phyloP scores from a whole-genome alignment of 495 filamentous ascomycete genomes.

The Haplographium delicatum region DNA sequence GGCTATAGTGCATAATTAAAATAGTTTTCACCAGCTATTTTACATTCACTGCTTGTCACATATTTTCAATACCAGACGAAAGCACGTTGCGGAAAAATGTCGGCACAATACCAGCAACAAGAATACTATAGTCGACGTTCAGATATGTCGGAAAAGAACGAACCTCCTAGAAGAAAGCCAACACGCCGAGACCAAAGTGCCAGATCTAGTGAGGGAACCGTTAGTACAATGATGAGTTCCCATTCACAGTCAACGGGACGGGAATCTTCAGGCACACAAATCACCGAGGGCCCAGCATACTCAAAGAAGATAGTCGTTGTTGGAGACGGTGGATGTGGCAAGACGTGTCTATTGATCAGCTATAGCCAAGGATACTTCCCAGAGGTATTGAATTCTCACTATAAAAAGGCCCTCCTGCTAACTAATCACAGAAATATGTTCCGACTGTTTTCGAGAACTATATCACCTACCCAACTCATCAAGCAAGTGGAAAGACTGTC shows the following conservation, averaged over 20 bases:
- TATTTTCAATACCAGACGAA: background rate
- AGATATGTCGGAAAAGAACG: conserved; percentile 39
- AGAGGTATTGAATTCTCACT: conserved; percentile 58
- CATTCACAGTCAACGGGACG: conserved; percentile 60
- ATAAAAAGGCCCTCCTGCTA: conserved; percentile 17
- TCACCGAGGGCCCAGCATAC: conserved; percentile 83
- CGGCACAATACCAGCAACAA: conserved; percentile 44
- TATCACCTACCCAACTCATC: conserved; percentile 91
- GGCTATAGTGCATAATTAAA: conserved; percentile 3
- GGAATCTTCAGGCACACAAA: conserved; percentile 73
- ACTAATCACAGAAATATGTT: conserved; percentile 81
- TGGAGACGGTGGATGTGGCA: conserved; percentile 95
- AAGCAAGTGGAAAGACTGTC: conserved; percentile 81
- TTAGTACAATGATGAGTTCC: conserved; percentile 71
- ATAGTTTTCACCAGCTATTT: background rate
- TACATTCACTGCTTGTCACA: background rate
- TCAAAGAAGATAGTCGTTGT: conserved; percentile 99
- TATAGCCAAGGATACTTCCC: conserved; percentile 98
- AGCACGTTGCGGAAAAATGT: conserved; percentile 32
- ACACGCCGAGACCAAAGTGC: conserved; percentile 44
- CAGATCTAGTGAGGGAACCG: conserved; percentile 56
- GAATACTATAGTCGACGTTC: conserved; percentile 43
- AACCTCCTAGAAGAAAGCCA: conserved; percentile 39
- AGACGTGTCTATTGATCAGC: conserved; percentile 96
- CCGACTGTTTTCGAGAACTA: conserved; percentile 99